These are phyloP conservation scores for Pelomyxa schiedti DNA, from an alignment of 78 protist genomes.

Conservation along the genomic window DNA sequence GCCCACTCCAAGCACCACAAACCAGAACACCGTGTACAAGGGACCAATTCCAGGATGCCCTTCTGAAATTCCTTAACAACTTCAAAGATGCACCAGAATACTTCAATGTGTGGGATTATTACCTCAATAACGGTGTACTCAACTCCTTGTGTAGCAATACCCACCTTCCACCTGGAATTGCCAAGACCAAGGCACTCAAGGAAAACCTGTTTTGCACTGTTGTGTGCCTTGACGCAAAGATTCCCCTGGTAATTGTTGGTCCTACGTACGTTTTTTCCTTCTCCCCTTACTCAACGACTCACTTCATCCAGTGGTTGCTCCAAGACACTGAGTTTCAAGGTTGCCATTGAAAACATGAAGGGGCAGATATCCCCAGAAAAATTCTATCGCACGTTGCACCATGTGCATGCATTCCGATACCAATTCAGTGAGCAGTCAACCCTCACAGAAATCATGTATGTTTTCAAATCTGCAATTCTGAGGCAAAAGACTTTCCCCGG, in stretches of 20 bases:
- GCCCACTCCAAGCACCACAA: too few species aligned
- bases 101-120: too few species aligned
- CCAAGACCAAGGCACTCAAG: neutral
- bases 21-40: too few species aligned
- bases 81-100: too few species aligned
- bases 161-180: neutral
- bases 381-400: neutral
- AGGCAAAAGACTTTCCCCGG: neutral
- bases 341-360: neutral
- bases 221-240: constrained; percentile 4
- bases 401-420: neutral
- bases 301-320: too few species aligned
- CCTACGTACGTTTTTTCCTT: too few species aligned
- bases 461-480: neutral
- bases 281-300: too few species aligned
- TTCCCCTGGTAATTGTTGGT: neutral
- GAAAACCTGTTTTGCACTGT: neutral
- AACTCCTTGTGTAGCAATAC: too few species aligned
- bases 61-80: too few species aligned
- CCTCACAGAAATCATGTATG: neutral
- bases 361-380: neutral
- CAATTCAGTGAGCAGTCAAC: neutral
- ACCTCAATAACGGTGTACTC: too few species aligned
- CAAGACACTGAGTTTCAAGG: constrained; percentile 1
- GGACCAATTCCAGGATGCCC: too few species aligned